Percentiles rank a stretch among this genome's conserved stretches.
phyloP scores from a whole-genome alignment of 176 grass and related monocot species.

The Thinopyrum elongatum region DNA sequence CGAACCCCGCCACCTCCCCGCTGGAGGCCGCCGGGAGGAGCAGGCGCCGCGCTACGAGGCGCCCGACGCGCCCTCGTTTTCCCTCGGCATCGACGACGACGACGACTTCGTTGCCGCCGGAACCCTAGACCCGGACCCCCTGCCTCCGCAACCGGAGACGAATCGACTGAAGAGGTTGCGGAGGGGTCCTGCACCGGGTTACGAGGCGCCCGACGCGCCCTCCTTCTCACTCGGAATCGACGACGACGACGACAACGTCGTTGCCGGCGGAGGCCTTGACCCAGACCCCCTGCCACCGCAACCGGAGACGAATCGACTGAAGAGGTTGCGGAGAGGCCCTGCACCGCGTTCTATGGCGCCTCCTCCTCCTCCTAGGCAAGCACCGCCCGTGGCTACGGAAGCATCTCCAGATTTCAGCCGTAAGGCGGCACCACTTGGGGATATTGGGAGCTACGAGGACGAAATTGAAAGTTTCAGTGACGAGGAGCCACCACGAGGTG shows the following conservation, averaged over 20 bases:
- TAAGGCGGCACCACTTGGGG: background rate
- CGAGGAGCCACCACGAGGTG: slow-evolving; percentile 53
- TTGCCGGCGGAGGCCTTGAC: background rate
- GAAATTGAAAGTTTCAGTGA: slow-evolving; percentile 63
- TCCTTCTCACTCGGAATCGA: background rate
- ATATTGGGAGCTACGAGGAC: slow-evolving; percentile 42
- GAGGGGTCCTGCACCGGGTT: slow-evolving; percentile 20
- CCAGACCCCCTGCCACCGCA: background rate
- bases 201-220: background rate
- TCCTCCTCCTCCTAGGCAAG: background rate
- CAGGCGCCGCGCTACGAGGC: background rate
- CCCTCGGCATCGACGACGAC: slow-evolving; percentile 3
- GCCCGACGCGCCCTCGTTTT: slow-evolving; percentile 36
- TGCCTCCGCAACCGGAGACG: background rate
- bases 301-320: slow-evolving; percentile 16
- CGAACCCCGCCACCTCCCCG: background rate
- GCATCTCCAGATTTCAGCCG: slow-evolving; percentile 18
- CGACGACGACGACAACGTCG: slow-evolving; percentile 24
- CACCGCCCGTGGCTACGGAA: background rate
- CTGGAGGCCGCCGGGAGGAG: background rate
- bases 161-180: slow-evolving; percentile 48
- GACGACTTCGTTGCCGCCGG: slow-evolving; percentile 4
- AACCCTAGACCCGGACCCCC: background rate
- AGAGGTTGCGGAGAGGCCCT: slow-evolving; percentile 55
- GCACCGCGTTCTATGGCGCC: slow-evolving; percentile 2